Percentiles rank a stretch among this genome's conserved stretches.
Evolutionary conservation across 208 protist species (phyloP).

Genomic region (Crithidia fasciculata): DNA sequence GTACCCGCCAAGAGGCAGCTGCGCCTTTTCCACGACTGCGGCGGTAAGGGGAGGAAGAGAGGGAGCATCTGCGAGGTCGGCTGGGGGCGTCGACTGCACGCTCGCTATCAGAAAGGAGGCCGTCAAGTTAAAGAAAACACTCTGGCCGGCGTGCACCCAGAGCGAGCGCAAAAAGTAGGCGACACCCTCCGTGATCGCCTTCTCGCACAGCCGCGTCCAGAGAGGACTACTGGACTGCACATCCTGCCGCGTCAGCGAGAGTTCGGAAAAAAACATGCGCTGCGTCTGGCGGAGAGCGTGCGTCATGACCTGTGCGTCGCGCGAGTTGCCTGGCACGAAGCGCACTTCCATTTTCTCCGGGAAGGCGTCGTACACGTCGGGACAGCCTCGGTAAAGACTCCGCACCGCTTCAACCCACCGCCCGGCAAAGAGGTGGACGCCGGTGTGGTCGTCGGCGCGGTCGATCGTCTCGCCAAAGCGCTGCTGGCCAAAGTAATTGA

Average conservation of each 20-base stretch:
- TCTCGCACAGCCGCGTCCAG: slow-evolving; percentile 71
- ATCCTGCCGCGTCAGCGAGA: slow-evolving; percentile 35
- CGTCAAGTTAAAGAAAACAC: slow-evolving; percentile 77
- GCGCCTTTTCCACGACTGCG: slow-evolving; percentile 1
- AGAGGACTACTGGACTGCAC: slow-evolving; percentile 39
- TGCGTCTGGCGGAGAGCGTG: slow-evolving; percentile 64
- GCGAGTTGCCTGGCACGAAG: slow-evolving; percentile 47
- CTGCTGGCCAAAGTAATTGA: slow-evolving; percentile 97
- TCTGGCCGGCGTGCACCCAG: slow-evolving; percentile 85
- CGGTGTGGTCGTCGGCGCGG: slow-evolving; percentile 63
- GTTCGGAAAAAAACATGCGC: slow-evolving; percentile 58
- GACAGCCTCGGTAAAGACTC: slow-evolving; percentile 50
- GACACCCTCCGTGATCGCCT: slow-evolving; percentile 56
- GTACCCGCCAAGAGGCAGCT: slow-evolving; percentile 40
- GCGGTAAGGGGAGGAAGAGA: slow-evolving; percentile 4
- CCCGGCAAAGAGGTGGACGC: slow-evolving; percentile 69
- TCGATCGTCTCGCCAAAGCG: slow-evolving; percentile 85
- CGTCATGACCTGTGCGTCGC: slow-evolving; percentile 72
- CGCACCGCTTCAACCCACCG: slow-evolving; percentile 61
- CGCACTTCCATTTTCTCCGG: slow-evolving; percentile 67
- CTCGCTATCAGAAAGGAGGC: slow-evolving; percentile 43
- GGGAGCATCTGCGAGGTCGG: not conserved
- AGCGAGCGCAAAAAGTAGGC: slow-evolving; percentile 65
- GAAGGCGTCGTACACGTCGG: slow-evolving; percentile 61
- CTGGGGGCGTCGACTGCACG: not conserved